Percentiles rank a stretch among this genome's conserved stretches.
These are phyloP conservation scores for Paramecium tetraurelia DNA, from an alignment of 73 alveolate genomes.

Conservation along the genomic window DNA sequence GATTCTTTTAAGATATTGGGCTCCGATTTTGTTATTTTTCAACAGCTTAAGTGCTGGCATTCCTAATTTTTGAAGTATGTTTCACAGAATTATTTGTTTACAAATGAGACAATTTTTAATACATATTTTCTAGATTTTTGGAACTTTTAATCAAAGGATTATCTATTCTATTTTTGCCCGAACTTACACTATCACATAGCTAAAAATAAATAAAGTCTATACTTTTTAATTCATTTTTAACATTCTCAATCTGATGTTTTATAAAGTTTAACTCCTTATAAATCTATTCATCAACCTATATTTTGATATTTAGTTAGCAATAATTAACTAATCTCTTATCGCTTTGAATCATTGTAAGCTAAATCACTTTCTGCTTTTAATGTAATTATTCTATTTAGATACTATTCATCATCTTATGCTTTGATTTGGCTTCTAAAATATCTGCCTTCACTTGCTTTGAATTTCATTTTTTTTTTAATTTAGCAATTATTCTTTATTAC, in stretches of 20 bases:
- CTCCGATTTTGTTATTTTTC: not conserved
- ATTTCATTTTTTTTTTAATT: not conserved
- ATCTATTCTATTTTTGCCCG: not conserved
- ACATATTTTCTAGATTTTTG: not conserved
- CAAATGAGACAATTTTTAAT: not conserved
- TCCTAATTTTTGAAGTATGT: not conserved
- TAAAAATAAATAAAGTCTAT: not conserved
- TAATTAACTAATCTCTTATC: not conserved
- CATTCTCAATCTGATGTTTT: constrained; percentile 25
- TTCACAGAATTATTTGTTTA: not conserved
- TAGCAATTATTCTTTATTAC: not conserved
- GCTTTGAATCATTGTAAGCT: not conserved
- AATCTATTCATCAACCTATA: not conserved
- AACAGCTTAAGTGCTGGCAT: not conserved
- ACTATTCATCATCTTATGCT: not conserved
- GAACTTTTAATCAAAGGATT: not conserved
- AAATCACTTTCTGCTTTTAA: not conserved
- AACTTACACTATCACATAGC: constrained; percentile 36
- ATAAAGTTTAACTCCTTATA: not conserved
- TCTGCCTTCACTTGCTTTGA: not conserved
- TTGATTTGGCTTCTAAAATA: not conserved
- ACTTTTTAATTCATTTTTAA: not conserved
- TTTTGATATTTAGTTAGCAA: not conserved
- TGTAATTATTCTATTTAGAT: not conserved
- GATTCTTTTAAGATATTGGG: not conserved